Conservation (phyloP, 108 stramenopile species). For the Nitzschia putrida region DNA sequence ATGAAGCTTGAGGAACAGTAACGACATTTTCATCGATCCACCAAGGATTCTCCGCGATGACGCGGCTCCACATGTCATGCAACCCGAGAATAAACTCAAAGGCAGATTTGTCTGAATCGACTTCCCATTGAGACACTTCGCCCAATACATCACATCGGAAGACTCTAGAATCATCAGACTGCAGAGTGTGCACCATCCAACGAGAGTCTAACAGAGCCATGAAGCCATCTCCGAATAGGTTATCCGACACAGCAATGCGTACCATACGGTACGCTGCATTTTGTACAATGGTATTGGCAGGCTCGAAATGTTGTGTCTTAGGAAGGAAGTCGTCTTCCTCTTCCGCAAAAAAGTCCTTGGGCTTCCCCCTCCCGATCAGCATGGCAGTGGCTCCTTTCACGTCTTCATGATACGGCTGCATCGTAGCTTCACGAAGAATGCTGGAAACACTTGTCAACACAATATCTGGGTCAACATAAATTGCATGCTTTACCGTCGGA, state of each 20-base stretch:
- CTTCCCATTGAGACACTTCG: constrained; percentile 77
- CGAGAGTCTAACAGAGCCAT: constrained; percentile 62
- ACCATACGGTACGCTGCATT: constrained; percentile 66
- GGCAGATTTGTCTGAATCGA: constrained; percentile 51
- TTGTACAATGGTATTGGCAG: constrained; percentile 30
- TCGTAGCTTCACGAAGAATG: constrained; percentile 49
- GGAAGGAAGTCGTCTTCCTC: constrained; percentile 19
- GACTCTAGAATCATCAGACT: constrained; percentile 61
- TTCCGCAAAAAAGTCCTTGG: constrained; percentile 23
- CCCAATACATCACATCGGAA: constrained; percentile 83
- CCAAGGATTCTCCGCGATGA: constrained; percentile 54
- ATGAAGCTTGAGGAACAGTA: constrained; percentile 36
- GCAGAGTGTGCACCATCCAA: constrained; percentile 69
- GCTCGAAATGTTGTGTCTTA: constrained; percentile 12
- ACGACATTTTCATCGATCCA: constrained; percentile 52
- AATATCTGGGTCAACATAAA: constrained; percentile 67
- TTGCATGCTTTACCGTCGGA: constrained; percentile 47
- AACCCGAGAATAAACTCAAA: constrained; percentile 73
- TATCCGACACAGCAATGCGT: constrained; percentile 60
- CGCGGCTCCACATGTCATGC: constrained; percentile 84
- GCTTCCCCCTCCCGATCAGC: constrained; percentile 47
- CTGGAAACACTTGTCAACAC: constrained; percentile 51
- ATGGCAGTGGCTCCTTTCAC: constrained; percentile 58
- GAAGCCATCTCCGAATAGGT: constrained; percentile 58
- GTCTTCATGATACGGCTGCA: constrained; percentile 43